Percentiles rank a stretch among this genome's conserved stretches.
These are phyloP conservation scores for Blastobotrys ciferrii DNA, from an alignment of 1,139 yeast genomes.

Conservation along the genomic window DNA sequence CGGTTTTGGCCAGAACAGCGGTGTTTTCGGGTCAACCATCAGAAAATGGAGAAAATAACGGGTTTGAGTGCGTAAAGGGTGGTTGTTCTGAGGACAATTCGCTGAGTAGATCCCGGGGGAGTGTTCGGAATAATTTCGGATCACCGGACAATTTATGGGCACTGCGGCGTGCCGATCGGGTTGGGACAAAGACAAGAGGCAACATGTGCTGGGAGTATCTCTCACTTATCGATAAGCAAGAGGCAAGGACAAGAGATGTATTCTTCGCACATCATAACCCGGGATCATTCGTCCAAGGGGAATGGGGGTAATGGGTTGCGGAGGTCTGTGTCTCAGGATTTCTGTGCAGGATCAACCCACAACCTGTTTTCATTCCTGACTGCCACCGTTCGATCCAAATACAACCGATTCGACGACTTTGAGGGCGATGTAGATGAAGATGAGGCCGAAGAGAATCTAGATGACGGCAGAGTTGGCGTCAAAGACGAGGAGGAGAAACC, in stretches of 20 bases:
- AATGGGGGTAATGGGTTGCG: not conserved
- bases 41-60: too few relatives aligned
- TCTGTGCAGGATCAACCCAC: not conserved
- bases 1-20: too few relatives aligned
- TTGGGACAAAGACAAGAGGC: not conserved
- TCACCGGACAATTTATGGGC: too few relatives aligned
- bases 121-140: conserved; percentile 1
- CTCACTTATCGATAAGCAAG: conserved; percentile 1
- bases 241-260: conserved; percentile 1
- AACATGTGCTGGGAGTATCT: not conserved
- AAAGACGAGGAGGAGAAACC: conserved; percentile 21
- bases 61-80: too few relatives aligned
- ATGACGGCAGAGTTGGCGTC: conserved; percentile 17
- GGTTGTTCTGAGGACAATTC: too few relatives aligned
- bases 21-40: too few relatives aligned
- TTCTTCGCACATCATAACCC: conserved; percentile 11
- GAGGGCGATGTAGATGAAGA: conserved; percentile 30
- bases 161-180: too few relatives aligned
- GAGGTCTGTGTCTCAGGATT: conserved; percentile 13
- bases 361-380: conserved; percentile 28
- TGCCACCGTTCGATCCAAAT: conserved; percentile 25
- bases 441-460: conserved; percentile 22
- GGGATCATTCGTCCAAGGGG: conserved; percentile 3
- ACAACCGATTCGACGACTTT: conserved; percentile 27
- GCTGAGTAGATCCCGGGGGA: too few relatives aligned